Conservation (phyloP, 768 basidiomycete genomes). For the Gymnopilus dilepis region DNA sequence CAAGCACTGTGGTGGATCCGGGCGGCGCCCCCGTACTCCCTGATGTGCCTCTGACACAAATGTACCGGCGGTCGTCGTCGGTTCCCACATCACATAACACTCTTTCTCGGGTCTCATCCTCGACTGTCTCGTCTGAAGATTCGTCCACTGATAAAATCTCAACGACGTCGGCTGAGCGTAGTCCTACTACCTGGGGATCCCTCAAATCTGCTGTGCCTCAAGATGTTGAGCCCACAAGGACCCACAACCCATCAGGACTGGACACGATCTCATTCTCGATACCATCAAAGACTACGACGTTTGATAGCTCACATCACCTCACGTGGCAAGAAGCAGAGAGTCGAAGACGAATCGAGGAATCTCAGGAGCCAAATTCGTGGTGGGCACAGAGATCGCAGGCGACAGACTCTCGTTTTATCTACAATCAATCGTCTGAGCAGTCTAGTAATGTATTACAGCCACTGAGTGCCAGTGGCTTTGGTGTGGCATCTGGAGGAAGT, state of each 20-base stretch:
- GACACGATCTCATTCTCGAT: conserved; percentile 38
- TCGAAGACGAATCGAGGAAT: conserved; percentile 25
- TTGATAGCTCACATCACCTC: conserved; percentile 23
- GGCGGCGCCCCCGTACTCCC: conserved; percentile 37
- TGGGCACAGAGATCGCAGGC: conserved; percentile 21
- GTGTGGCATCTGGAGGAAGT: conserved; percentile 19
- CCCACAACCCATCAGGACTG: conserved; percentile 30
- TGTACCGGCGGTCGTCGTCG: conserved; percentile 71
- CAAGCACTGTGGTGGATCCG: conserved; percentile 1
- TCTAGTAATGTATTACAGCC: conserved; percentile 15
- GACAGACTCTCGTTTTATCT: conserved; percentile 16
- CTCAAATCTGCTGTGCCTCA: conserved; percentile 19
- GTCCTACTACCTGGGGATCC: conserved; percentile 23
- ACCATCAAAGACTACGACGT: conserved; percentile 20
- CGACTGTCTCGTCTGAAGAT: conserved; percentile 21
- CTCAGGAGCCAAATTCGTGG: conserved; percentile 28
- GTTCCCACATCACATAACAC: conserved; percentile 24
- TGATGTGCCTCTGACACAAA: conserved; percentile 59
- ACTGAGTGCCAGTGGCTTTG: conserved; percentile 33
- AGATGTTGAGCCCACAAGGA: conserved; percentile 17
- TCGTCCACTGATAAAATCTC: conserved; percentile 20
- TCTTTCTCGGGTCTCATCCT: conserved; percentile 6
- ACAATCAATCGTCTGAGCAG: conserved; percentile 13
- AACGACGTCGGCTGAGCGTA: conserved; percentile 22
- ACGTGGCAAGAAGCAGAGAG: conserved; percentile 29